Base-by-base conservation (phyloP, 2,329 filamentous ascomycete genomes). In the Cercospora zeae-maydis region DNA sequence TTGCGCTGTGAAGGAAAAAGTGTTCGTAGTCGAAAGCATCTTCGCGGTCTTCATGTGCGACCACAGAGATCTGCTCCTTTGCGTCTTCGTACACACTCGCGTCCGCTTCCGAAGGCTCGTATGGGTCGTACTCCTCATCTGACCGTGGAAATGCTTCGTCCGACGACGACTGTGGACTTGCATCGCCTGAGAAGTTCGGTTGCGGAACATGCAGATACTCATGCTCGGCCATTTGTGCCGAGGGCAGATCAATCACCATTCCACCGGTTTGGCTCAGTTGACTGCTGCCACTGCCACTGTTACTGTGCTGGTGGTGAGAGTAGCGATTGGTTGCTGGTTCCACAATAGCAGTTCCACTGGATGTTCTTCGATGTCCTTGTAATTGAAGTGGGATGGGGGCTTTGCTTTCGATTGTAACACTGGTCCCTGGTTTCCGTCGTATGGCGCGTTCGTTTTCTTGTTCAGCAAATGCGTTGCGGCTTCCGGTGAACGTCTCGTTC, bases 21-120 rank as follows among this genome's bases (percentile, higher is more conserved):
- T 96, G 88, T 75, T 96, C 91, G 66, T 98, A 98, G 75, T 98
- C 93, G 72, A 98, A 98, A 1, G 93, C 93, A 75, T 98, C 93
- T 68, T 93, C 88, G 19, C 93, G 89, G 75, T 97, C 92, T 78
- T 98, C 93, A 72, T 98, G 93, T 0, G 92, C 68, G 6, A 73
- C 78, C 65, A 76, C 37, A 49, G 61, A 37, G 30, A 64, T 64
- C 14, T 70, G 66, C 52, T 68, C 59, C 27, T 62, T 74, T n/a
- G 78, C 78, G 62, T 81, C 79, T 68, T 80, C 77, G 64, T 80
- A 81, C 14, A 80, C 73, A 61, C 77, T 80, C 1, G 62, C 62
- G 0, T 63, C 62, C 24, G 69, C 69, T 27, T 72, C 69, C 1
- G 68, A 71, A 3, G 56, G 37, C 47, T 52, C 47, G 47, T 52